Conservation (phyloP, 1,284 basidiomycete genomes). For the Limonomyces culmigenus region DNA sequence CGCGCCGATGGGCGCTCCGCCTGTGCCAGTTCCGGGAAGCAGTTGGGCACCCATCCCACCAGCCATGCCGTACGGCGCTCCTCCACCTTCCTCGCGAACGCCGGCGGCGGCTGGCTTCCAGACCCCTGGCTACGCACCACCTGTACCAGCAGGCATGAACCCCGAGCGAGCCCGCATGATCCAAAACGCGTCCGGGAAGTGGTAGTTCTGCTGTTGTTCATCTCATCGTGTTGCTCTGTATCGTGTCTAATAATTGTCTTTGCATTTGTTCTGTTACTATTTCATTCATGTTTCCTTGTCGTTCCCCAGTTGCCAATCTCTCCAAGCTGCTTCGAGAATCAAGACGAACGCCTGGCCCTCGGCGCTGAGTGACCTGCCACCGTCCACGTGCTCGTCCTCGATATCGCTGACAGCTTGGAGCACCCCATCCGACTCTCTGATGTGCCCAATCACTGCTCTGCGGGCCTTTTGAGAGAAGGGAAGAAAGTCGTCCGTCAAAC, state of each 20-base stretch:
- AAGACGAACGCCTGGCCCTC: constrained; percentile 54
- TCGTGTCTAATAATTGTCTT: too few relatives aligned
- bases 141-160: constrained; percentile 38
- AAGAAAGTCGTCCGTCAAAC: constrained; percentile 13
- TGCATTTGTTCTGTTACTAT: too few relatives aligned
- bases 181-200: constrained; percentile 21
- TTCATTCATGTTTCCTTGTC: too few relatives aligned
- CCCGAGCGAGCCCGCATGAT: constrained; percentile 46
- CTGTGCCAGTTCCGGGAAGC: constrained; percentile 5
- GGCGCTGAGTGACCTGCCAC: too few relatives aligned
- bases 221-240: too few relatives aligned
- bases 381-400: too few relatives aligned
- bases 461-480: constrained; percentile 24
- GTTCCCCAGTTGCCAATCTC: too few relatives aligned
- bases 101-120: constrained; percentile 28
- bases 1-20: constrained; percentile 7
- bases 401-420: constrained; percentile 25
- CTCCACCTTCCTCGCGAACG: constrained; percentile 29
- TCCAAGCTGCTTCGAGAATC: constrained; percentile 42
- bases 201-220: too few relatives aligned
- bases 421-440: constrained; percentile 28
- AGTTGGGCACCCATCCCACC: constrained; percentile 11
- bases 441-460: constrained; percentile 21
- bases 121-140: constrained; percentile 22
- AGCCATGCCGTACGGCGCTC: constrained; percentile 11